Evolutionary conservation across 1,139 yeast genomes (phyloP).

Genomic region (Lizanozyma gosingica): DNA sequence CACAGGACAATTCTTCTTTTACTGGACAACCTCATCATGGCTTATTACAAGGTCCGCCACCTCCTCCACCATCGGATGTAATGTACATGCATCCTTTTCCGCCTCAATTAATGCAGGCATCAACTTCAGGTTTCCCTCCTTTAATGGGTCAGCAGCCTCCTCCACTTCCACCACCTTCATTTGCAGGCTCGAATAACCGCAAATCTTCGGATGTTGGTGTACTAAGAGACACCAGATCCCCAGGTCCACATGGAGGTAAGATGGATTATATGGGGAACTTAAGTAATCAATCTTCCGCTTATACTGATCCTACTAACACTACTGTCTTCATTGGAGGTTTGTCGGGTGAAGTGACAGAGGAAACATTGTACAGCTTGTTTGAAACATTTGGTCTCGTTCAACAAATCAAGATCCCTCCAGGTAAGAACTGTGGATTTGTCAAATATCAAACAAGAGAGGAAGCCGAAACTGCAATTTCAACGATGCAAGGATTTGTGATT

Average conservation of each 20-base stretch:
- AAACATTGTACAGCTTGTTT: conserved; percentile 63
- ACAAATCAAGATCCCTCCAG: conserved; percentile 82
- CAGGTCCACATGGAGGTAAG: background rate
- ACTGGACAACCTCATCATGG: background rate
- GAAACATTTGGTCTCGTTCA: conserved; percentile 79
- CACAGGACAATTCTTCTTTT: background rate
- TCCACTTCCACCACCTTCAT: conserved; percentile 3
- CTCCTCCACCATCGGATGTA: background rate
- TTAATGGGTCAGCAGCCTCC: conserved; percentile 15
- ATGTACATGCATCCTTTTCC: background rate
- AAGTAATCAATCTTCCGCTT: conserved; percentile 13
- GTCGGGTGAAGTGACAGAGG: conserved; percentile 67
- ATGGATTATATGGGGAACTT: conserved; percentile 1
- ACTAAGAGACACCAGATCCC: background rate
- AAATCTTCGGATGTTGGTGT: no score
- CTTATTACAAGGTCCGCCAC: background rate
- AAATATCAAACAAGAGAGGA: conserved; percentile 71
- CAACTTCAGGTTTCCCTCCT: conserved; percentile 4
- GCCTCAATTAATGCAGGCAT: no score
- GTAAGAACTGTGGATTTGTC: conserved; percentile 91
- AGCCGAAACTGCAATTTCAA: conserved; percentile 84
- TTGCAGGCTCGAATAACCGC: no score
- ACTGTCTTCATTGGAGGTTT: conserved; percentile 95
- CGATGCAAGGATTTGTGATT: conserved; percentile 88
- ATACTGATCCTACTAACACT: conserved; percentile 73